Evolutionary conservation across 139 green algal genomes (phyloP), one percentile per base, ranked within the genome.

Genomic region (Pleodorina starrii): DNA sequence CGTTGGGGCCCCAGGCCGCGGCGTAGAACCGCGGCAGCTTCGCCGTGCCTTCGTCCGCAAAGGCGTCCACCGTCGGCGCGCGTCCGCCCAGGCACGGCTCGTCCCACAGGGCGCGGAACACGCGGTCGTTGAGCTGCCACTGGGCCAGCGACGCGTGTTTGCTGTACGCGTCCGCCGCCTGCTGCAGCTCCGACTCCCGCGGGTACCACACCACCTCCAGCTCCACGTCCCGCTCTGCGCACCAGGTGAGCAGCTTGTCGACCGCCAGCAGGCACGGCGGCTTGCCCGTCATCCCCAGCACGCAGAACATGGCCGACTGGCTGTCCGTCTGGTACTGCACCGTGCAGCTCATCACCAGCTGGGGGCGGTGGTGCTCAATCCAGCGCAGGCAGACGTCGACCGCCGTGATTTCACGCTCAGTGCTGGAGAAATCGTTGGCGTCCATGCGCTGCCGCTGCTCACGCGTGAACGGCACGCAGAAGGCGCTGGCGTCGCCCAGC

Each of bases 321-420:
- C 81, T 87, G 63, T 87, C 81, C 1, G 81, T 78, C 17, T 78
- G 63, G 81, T 78, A 87, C 60, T 75, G 60, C 14, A 87, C 27
- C 14, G 14, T 21, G 11, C 59, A 5, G 1, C 32, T n/a, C 29
- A 21, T 17, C n/a, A 77, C 1, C n/a, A 87, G 40, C 1, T 46
- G 57, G 4, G 59, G 59, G 7, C 10, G 23, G 16, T 60, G 19
- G 14, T 3, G 5, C 29, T 48, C 23, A 10, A 87, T 29, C 42
- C 40, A 75, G 27, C 43, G 29, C 7, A 87, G 12, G 17, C 21
- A 42, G 2, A 48, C 1, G 3, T 1, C 1, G 5, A 77, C 19
- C 1, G 60, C 21, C 38, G 4, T n/a, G 11, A 78, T 19, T 51
- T 87, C 80, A 2, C 80, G 80, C 42, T 66, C 60, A 10, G 80